Conservation (phyloP, 306 rosid species). For the Senna tora region DNA sequence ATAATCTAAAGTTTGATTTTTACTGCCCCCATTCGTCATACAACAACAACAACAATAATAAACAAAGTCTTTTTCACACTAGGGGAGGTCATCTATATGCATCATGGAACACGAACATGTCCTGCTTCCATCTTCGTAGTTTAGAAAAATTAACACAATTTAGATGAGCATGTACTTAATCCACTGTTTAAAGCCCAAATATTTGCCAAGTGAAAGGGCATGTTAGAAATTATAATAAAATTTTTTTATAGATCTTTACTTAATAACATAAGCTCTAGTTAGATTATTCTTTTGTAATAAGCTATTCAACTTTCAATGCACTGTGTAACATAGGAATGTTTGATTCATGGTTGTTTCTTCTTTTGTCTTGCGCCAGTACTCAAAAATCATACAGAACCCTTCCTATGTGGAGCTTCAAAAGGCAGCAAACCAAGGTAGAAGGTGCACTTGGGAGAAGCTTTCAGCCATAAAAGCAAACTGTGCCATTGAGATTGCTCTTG, state of each 20-base stretch:
- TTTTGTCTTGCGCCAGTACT: conserved; percentile 59
- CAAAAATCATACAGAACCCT: conserved; percentile 90
- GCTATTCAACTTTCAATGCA: not conserved
- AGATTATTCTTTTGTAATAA: not conserved
- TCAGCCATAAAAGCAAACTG: conserved; percentile 95
- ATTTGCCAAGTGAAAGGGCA: not conserved
- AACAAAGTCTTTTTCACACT: no score
- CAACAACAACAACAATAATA: no score
- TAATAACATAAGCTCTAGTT: not conserved
- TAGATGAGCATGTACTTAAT: not conserved
- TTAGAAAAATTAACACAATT: not conserved
- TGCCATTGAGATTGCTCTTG: conserved; percentile 89
- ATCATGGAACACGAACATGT: no score
- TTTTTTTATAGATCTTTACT: not conserved
- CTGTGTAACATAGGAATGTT: not conserved
- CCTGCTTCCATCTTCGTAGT: no score
- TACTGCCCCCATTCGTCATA: not conserved
- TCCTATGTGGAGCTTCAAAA: conserved; percentile 88
- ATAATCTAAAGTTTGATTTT: not conserved
- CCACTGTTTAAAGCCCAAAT: not conserved
- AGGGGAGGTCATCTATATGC: no score
- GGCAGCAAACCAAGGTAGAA: conserved; percentile 94
- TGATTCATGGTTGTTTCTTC: not conserved
- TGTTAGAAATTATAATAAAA: not conserved
- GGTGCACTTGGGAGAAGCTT: conserved; percentile 99